Percentiles rank a stretch among this genome's conserved stretches.
phyloP scores from a whole-genome alignment of 2,329 filamentous ascomycete species.

The Exophiala mesophila region DNA sequence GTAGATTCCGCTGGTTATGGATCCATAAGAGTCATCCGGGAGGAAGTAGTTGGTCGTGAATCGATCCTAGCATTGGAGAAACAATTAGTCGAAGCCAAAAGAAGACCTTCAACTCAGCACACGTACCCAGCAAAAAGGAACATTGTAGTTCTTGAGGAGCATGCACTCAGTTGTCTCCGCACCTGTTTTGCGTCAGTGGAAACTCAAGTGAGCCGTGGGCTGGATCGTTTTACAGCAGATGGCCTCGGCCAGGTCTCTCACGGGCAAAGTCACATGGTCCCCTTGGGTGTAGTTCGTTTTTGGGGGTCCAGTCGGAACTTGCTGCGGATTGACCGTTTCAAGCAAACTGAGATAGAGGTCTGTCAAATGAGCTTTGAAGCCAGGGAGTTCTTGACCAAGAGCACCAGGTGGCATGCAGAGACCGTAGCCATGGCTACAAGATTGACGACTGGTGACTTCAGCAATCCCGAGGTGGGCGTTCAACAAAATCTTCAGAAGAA shows the following conservation, averaged over 20 bases:
- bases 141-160: slow-evolving; percentile 36
- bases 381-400: slow-evolving; percentile 25
- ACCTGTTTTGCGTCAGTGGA: no score
- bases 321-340: slow-evolving; percentile 22
- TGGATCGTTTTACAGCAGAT: slow-evolving; percentile 29
- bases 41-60: slow-evolving; percentile 50
- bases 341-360: slow-evolving; percentile 32
- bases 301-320: background rate
- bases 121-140: slow-evolving; percentile 46
- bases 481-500: slow-evolving; percentile 4
- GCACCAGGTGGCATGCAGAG: slow-evolving; percentile 32
- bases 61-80: slow-evolving; percentile 34
- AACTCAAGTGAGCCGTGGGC: no score
- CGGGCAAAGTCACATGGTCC: background rate
- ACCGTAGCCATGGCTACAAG: slow-evolving; percentile 28
- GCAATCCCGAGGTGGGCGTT: slow-evolving; percentile 3
- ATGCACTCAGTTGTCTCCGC: slow-evolving; percentile 38
- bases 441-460: slow-evolving; percentile 13
- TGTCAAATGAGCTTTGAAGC: slow-evolving; percentile 29
- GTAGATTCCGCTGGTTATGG: slow-evolving; percentile 42
- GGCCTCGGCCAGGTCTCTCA: slow-evolving; percentile 5
- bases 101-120: background rate
- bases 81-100: background rate
- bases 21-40: slow-evolving; percentile 44
- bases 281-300: background rate